Percentiles rank a stretch among this genome's conserved stretches.
Evolutionary conservation across 495 filamentous ascomycete species (phyloP).

Genomic region (Emericellopsis terricola): DNA sequence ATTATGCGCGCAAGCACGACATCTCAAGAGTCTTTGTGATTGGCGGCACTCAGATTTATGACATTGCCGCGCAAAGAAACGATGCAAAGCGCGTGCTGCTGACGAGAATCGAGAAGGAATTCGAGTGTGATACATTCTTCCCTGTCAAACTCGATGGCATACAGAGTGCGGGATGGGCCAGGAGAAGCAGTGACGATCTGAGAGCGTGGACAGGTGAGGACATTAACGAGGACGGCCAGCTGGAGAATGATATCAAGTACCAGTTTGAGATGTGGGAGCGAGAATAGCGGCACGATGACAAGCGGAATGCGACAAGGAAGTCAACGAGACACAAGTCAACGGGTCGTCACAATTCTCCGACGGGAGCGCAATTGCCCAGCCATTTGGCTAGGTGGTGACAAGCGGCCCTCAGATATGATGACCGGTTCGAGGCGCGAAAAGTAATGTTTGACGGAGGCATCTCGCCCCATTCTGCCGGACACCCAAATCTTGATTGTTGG

Average conservation of each 20-base stretch:
- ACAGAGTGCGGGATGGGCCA: slow-evolving; percentile 26
- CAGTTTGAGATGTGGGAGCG: slow-evolving; percentile 51
- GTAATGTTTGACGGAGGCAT: too few species aligned
- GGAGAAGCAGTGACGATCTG: slow-evolving; percentile 28
- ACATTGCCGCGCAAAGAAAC: slow-evolving; percentile 34
- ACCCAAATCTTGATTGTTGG: too few species aligned
- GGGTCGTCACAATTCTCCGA: too few species aligned
- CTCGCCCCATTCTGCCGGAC: too few species aligned
- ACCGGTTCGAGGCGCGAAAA: too few species aligned
- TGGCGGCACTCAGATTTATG: slow-evolving; percentile 77
- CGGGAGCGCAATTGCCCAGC: too few species aligned
- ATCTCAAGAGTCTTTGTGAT: slow-evolving; percentile 61
- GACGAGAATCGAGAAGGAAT: slow-evolving; percentile 43
- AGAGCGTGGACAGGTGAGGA: slow-evolving; percentile 40
- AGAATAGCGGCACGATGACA: too few species aligned
- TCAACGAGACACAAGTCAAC: too few species aligned
- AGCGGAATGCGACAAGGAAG: too few species aligned
- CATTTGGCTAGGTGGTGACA: too few species aligned
- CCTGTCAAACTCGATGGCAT: slow-evolving; percentile 33
- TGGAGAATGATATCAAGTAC: slow-evolving; percentile 39
- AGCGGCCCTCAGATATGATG: too few species aligned
- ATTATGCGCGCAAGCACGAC: slow-evolving; percentile 8
- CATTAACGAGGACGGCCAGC: slow-evolving; percentile 27
- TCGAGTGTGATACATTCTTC: slow-evolving; percentile 84
- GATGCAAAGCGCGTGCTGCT: slow-evolving; percentile 38